Percentiles rank a stretch among this genome's conserved stretches.
Evolutionary conservation across 2,329 filamentous ascomycete genomes (phyloP).

Genomic region (Sphaerulina musiva): DNA sequence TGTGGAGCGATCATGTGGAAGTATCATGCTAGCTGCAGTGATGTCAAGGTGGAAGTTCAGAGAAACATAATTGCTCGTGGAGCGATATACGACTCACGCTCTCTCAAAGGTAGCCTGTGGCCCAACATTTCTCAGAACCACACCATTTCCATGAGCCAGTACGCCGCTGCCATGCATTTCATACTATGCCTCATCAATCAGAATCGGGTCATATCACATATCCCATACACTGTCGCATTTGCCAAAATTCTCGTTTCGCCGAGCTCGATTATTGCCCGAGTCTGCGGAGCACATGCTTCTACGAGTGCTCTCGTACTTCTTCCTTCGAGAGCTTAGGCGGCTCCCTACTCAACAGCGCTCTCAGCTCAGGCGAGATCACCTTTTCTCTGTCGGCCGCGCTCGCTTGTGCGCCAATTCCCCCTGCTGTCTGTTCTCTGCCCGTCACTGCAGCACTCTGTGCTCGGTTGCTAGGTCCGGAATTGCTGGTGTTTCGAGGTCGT

Average conservation of each 20-base stretch:
- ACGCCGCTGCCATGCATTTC: not conserved
- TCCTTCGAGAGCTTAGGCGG: slow-evolving; percentile 46
- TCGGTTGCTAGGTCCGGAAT: not conserved
- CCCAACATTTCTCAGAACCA: not conserved
- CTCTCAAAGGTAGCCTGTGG: not conserved
- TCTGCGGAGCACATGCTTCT: not conserved
- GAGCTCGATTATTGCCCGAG: not conserved
- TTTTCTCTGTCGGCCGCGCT: slow-evolving; percentile 38
- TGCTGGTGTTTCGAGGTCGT: slow-evolving; percentile 13
- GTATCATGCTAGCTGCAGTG: too few relatives aligned
- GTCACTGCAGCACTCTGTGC: slow-evolving; percentile 25
- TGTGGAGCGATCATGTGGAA: too few relatives aligned
- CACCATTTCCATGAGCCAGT: not conserved
- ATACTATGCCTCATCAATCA: not conserved
- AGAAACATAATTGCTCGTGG: not conserved
- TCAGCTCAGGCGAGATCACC: slow-evolving; percentile 58
- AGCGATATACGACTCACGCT: not conserved
- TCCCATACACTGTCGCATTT: not conserved
- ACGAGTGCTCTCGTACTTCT: slow-evolving; percentile 43
- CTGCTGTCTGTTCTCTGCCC: slow-evolving; percentile 34
- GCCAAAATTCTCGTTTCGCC: not conserved
- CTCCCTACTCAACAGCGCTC: slow-evolving; percentile 55
- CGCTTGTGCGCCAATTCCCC: slow-evolving; percentile 12
- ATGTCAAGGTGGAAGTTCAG: not conserved
- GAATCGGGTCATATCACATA: not conserved